Conservation (phyloP, 257 asterid species). For the Nicotiana tomentosiformis region DNA sequence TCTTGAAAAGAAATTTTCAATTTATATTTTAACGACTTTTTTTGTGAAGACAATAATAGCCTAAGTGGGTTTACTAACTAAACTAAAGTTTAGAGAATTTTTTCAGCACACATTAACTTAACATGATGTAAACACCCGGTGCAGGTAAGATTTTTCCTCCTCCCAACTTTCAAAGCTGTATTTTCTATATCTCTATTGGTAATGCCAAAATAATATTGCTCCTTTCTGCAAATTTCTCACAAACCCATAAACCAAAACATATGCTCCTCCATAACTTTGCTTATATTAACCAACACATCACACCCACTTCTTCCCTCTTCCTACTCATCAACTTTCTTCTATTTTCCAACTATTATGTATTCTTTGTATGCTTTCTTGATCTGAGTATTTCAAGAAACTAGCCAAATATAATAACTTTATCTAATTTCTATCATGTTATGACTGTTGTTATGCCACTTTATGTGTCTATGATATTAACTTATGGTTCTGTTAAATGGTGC, state of each 20-base stretch:
- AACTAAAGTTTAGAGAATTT: no score
- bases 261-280: neutral
- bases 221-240: slow-evolving; percentile 12
- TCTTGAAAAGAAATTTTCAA: no score
- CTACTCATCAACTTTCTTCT: neutral
- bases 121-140: no score
- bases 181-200: slow-evolving; percentile 16
- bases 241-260: slow-evolving; percentile 30
- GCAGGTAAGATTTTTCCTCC: no score
- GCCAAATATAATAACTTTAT: slow-evolving; percentile 41
- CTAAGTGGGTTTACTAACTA: no score
- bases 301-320: neutral
- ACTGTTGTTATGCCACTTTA: slow-evolving; percentile 87
- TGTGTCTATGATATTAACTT: slow-evolving; percentile 64
- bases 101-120: no score
- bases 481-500: slow-evolving; percentile 49
- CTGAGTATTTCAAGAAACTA: slow-evolving; percentile 14
- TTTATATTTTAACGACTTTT: no score
- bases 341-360: neutral
- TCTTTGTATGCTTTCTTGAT: slow-evolving; percentile 18
- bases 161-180: slow-evolving; percentile 37
- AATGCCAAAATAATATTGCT: slow-evolving; percentile 22
- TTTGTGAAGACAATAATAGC: no score
- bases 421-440: slow-evolving; percentile 32
- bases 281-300: neutral